Percentiles rank a stretch among this genome's conserved stretches.
Conservation (phyloP, 139 green algal genomes). For the Chloropicon primus region DNA sequence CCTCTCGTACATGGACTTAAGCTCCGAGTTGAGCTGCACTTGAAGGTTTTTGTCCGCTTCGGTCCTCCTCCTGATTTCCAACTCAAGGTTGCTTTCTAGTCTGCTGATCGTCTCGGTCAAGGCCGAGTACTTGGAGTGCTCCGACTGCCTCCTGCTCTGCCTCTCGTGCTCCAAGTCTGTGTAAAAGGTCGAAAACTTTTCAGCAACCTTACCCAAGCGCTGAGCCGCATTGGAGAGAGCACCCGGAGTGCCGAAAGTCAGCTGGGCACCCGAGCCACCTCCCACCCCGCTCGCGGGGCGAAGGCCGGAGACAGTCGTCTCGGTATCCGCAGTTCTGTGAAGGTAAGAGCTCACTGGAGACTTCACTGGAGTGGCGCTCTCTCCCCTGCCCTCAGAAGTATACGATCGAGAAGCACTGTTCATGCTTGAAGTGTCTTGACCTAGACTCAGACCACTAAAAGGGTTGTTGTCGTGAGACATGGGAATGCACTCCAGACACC, state of each 20-base stretch:
- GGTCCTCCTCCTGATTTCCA: constrained; percentile 38
- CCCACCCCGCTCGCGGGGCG: no score
- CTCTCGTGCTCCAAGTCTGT: constrained; percentile 60
- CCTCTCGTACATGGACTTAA: constrained; percentile 23
- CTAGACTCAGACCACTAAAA: no score
- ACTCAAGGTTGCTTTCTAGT: constrained; percentile 52
- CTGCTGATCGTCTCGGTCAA: constrained; percentile 37
- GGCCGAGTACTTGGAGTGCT: constrained; percentile 29
- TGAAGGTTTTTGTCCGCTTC: constrained; percentile 50
- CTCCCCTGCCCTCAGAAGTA: background rate
- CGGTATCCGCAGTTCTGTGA: background rate
- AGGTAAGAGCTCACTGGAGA: background rate
- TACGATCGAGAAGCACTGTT: background rate
- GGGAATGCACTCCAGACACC: no score
- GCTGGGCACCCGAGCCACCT: background rate
- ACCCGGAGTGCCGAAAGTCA: background rate
- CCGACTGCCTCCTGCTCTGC: constrained; percentile 38
- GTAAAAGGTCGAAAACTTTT: constrained; percentile 52
- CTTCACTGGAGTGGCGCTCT: background rate
- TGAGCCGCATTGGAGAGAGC: background rate
- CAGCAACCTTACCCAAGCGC: constrained; percentile 45
- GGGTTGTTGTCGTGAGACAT: no score
- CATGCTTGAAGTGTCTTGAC: no score
- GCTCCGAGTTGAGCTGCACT: constrained; percentile 36
- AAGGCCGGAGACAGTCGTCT: background rate